A percentile compares a stretch with the other conserved stretches of the same genome.
These are phyloP conservation scores for Aspergillus costaricaensis DNA, from an alignment of 2,329 filamentous ascomycete species.

Conservation along the genomic window DNA sequence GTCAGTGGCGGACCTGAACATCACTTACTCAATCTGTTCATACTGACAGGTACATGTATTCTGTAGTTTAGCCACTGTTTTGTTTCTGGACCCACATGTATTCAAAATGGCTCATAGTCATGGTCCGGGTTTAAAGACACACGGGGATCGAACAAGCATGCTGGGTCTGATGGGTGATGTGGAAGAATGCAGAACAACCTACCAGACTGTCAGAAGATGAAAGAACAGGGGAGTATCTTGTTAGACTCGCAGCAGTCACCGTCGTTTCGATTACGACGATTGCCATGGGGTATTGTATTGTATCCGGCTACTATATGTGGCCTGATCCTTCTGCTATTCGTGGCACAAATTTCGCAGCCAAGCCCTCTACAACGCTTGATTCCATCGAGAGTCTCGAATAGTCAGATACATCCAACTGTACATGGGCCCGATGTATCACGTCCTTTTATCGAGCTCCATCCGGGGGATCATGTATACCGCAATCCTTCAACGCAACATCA, in stretches of 20 bases:
- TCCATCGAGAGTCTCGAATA: neutral
- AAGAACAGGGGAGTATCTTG: neutral
- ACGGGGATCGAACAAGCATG: neutral
- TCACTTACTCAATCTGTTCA: neutral
- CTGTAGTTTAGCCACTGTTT: neutral
- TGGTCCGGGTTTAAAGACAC: neutral
- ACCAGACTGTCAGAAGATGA: neutral
- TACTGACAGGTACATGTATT: neutral
- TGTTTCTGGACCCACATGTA: neutral
- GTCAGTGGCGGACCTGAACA: neutral
- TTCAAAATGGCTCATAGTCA: neutral
- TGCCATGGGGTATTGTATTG: slow-evolving; percentile 7
- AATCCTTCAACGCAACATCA: slow-evolving; percentile 34
- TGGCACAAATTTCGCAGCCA: slow-evolving; percentile 11
- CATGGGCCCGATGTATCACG: slow-evolving; percentile 14
- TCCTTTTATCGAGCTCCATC: slow-evolving; percentile 40
- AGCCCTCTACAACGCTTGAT: neutral
- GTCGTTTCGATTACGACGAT: neutral
- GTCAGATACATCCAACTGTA: neutral
- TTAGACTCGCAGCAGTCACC: neutral
- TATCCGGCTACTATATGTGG: slow-evolving; percentile 21
- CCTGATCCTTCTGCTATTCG: slow-evolving; percentile 19
- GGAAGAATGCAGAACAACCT: too few relatives aligned
- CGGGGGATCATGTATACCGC: slow-evolving; percentile 46
- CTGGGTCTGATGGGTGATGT: neutral